Conservation (phyloP, 2,329 filamentous ascomycete species). For the Chrysoporthe cubensis region DNA sequence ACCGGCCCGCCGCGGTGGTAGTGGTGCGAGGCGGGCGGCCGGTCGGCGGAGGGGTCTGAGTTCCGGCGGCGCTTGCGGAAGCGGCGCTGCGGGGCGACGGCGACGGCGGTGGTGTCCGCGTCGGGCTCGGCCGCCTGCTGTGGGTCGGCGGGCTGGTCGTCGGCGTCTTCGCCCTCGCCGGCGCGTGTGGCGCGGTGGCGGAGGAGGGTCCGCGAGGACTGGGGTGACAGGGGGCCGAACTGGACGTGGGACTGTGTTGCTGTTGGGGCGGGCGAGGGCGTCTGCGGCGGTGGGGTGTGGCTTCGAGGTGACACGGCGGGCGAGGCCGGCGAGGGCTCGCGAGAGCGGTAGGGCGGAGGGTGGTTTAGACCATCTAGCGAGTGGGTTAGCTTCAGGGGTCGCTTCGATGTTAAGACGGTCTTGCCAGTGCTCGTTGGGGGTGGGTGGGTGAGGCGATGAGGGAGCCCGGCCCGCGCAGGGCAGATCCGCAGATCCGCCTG, state of each 20-base stretch:
- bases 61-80: conserved; percentile 34
- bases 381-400: conserved; percentile 10
- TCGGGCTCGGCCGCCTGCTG: background rate
- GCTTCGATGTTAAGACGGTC: background rate
- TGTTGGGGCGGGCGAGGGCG: conserved; percentile 40
- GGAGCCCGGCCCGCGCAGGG: conserved; percentile 7
- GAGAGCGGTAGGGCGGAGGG: conserved; percentile 14
- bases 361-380: conserved; percentile 29
- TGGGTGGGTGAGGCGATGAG: background rate
- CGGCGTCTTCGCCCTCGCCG: background rate
- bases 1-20: conserved; percentile 31
- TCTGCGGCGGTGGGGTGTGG: conserved; percentile 38
- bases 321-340: conserved; percentile 16
- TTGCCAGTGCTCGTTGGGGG: background rate
- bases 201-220: conserved; percentile 50
- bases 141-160: background rate
- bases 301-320: background rate
- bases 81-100: conserved; percentile 1
- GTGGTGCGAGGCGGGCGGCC: conserved; percentile 34
- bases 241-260: conserved; percentile 26
- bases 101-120: conserved; percentile 14
- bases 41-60: conserved; percentile 43
- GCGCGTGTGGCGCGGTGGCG: conserved; percentile 39
- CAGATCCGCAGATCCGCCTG: background rate
- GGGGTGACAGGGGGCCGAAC: conserved; percentile 55